A percentile compares a stretch with the other conserved stretches of the same genome.
phyloP scores from a whole-genome alignment of 495 filamentous ascomycete species.

The Penicillium lagena region DNA sequence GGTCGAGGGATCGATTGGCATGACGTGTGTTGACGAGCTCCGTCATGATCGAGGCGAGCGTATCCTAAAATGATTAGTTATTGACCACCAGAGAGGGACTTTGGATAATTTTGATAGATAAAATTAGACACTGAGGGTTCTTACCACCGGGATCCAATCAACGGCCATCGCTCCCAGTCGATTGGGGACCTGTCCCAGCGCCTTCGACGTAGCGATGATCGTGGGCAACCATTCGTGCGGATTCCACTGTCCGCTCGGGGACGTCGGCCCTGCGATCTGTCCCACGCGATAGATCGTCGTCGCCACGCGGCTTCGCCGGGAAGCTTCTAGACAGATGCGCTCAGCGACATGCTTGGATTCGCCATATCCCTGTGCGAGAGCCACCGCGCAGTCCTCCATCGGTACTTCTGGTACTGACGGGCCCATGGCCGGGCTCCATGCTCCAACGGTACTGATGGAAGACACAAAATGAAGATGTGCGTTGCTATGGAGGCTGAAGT shows the following conservation, averaged over 20 bases:
- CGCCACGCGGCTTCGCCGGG: constrained; percentile 28
- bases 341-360: constrained; percentile 51
- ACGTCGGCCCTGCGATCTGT: constrained; percentile 49
- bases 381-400: constrained; percentile 31
- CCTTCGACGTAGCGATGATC: constrained; percentile 26
- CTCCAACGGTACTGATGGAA: constrained; percentile 42
- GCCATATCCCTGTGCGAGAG: constrained; percentile 44
- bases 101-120: too few relatives aligned
- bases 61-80: constrained; percentile 9
- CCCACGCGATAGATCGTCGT: constrained; percentile 49
- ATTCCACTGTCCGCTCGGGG: constrained; percentile 25
- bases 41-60: constrained; percentile 11
- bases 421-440: constrained; percentile 20
- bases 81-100: too few relatives aligned
- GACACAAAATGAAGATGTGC: constrained; percentile 53
- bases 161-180: constrained; percentile 12
- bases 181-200: constrained; percentile 16
- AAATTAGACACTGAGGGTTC: not conserved
- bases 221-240: constrained; percentile 30
- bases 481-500: constrained; percentile 39
- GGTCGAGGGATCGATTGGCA: not conserved
- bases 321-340: constrained; percentile 42
- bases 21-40: constrained; percentile 15
- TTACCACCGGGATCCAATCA: constrained; percentile 22
- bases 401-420: constrained; percentile 40